Base-by-base conservation (phyloP, 352 stramenopile species). In the Phytophthora capsici region DNA sequence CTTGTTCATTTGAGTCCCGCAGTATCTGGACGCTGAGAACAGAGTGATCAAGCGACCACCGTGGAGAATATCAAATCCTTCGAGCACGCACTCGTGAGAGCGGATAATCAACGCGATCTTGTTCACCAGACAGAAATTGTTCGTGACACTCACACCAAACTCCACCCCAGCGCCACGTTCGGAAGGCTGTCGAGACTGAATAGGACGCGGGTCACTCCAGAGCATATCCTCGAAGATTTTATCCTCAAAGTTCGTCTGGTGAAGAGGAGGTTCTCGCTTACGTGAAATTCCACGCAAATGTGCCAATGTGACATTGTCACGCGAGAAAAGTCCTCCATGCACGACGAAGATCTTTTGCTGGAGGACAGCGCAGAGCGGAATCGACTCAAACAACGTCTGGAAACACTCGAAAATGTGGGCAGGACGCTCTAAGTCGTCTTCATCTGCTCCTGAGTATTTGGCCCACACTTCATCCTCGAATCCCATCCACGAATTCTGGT, bases 111-210 rank as follows among this genome's bases (percentile, higher is more conserved):
- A 69, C 28, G 89, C 90, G 58, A 98, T 89, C 57, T 92, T 88
- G 74, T 98, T 98, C 22, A 93, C 89, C n/a, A 93, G 59, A 38
- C 94, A 96, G 56, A 98, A 98, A 51, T 97, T 96, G 63, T 98
- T 95, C 22, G 93, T 98, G 36, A 98, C 89, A 23, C 96, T 89
- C 4, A 93, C 79, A 6, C 94, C 94, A 77, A 98, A 98, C 62
- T 97, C 90, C 12, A 98, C 87, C 10, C 94, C 94, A 3, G 94
- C 94, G 4, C 94, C 93, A 56, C 93, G 88, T 43, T 95, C 87
- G 0, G 83, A 94, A 14, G 88, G 84, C 65, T 95, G 85, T 20
- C 88, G 84, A 7, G 63, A 75, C 46, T 80, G 61, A 57, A 94
- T 95, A 13, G 89, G 71, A 23, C 90, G 89, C 26, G 93, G 93